Base-by-base conservation (phyloP, 192 early-diverging fungal species). In the Gorgonomyces haynaldii region DNA sequence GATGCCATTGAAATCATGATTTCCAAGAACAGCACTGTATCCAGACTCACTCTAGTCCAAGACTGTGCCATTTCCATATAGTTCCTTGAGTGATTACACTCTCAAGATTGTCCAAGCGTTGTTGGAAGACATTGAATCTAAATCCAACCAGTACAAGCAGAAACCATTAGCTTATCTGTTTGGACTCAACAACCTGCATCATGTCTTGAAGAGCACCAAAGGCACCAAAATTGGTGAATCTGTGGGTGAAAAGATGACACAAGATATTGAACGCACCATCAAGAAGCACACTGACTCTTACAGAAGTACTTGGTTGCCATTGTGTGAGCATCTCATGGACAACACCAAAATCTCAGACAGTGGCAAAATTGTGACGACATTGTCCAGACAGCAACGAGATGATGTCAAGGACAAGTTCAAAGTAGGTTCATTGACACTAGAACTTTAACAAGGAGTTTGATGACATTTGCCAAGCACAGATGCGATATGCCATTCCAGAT, bases 371-470 rank as follows among this genome's bases (percentile, higher is more conserved):
- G 70, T 74, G 9, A 81, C 69, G 4, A 65, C 64, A 0, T 53
- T 89, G 30, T 65, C 76, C 29, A 82, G 70, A 34, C 61, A 60
- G n/a, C 84, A 91, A 45, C 66, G 70, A 4, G 76, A 84, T 37
- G 50, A 60, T 31, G 70, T 91, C 49, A 91, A 91, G 54, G 86
- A 87, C 50, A 83, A 80, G 53, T 88, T 90, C 70, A 86, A n/a
- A n/a, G 83, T 58, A 80, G 78, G 43, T 28, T 42, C 19, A 23
- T 3, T 25, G 52, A 28, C n/a, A 4, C 54, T n/a, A 84, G 81
- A 79, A 72, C 44, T 91, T 91, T 56, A 89, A 91, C 57, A 71
- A 61, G 25, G 81, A 82, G 38, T 81, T 91, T 62, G 88, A 91
- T 21, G 83, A 84, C 25, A 58, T 78, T 4, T 78, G 64, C 54